Base-by-base conservation (phyloP, 129 eudicot genomes). In the Glebionis coronaria region DNA sequence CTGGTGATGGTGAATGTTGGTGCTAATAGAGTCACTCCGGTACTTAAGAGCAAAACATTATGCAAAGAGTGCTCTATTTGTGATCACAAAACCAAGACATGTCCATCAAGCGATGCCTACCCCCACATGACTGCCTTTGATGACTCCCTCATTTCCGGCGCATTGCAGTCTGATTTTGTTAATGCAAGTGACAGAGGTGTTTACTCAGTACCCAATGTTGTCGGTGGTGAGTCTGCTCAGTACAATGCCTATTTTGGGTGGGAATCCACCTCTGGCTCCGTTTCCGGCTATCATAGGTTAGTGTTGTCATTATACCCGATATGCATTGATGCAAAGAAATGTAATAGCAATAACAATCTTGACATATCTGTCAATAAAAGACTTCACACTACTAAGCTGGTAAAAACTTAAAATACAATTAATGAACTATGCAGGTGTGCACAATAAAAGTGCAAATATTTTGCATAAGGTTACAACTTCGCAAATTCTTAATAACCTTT, bases 41-140 rank as follows among this genome's bases (percentile, higher is more conserved):
- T 77, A 69, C 74, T 88, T 67, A 71, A 77, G 23, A 88, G 90
- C 71, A 65, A 84, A 18, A 66, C 50, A 1, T 70, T 87, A 16
- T 87, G 95, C 71, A 65, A 58, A 59, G 81, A 84, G n/a, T n/a
- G n/a, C n/a, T n/a, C n/a, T n/a, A n/a, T n/a, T n/a, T n/a, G n/a
- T n/a, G n/a, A n/a, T n/a, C 51, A 73, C 27, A 47, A 20, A 23
- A 60, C 88, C 13, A 76, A 59, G 50, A 82, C 78, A 66, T 87
- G 90, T 53, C 95, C 95, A 61, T 81, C 90, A 29, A 87, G 90
- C 50, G 87, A 87, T 15, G 60, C 90, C 20, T 87, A 87, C 63
- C 95, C 95, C 0, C 95, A 87, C 31, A 87, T 87, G 95, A 87
- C 88, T 58, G 88, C 88, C 19, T 77, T 54, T 66, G 95, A 87